Evolutionary conservation across 306 rosid genomes (phyloP), one percentile per base, ranked within the genome.

Genomic region (Prinsepia uniflora): DNA sequence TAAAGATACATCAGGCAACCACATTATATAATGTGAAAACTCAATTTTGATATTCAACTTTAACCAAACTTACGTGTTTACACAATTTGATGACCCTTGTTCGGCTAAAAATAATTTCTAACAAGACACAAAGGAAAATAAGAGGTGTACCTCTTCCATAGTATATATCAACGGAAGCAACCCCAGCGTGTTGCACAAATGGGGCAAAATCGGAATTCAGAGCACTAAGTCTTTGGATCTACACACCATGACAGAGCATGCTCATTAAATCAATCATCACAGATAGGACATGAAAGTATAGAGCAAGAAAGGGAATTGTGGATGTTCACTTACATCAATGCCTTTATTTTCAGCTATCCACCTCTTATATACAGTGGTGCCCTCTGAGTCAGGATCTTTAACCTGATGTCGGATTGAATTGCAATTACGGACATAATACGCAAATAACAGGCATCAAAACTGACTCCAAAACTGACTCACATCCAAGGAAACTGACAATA

Each of bases 151-250:
- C 98, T 83, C 72, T 87, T 71, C 98, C 98, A 66, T 94, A 94
- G 77, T 87, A 94, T 13, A 90, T 45, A 76, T 94, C 98, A 68
- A 86, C 55, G 19, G 98, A 94, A 14, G 98, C 92, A 81, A 94
- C 74, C 44, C 98, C 98, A 12, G 98, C 96, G 73, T 90, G 94
- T 45, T 90, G 98, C 79, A 94, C 84, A 79, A 94, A 94, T 12
- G 97, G 87, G 58, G 92, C 97, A 76, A 87, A 94, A 83, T 94
- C 98, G 67, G 98, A 94, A 78, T 90, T 87, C 52, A 82, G 77
- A 57, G 88, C 81, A 68, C 95, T 80, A 20, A 90, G 91, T 81
- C 98, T 85, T 72, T 81, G 86, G 76, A 94, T 85, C 97, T 90
- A 88, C 80, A 83, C 22, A 78, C 61, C 74, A 75, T 79, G 71